Evolutionary conservation across 306 rosid species (phyloP).

Genomic region (Casuarina equisetifolia): DNA sequence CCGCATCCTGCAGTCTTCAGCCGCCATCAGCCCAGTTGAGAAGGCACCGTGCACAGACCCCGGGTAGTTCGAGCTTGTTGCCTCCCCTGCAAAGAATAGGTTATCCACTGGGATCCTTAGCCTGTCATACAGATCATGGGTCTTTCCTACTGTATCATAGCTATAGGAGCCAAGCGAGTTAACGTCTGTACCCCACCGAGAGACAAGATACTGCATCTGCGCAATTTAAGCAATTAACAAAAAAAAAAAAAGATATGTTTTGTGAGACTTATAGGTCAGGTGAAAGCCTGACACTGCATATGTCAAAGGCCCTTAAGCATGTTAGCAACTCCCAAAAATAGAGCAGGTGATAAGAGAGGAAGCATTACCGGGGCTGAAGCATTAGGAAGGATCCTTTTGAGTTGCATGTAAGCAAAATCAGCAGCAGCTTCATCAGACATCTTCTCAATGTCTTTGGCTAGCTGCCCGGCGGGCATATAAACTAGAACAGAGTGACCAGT

Average conservation of each 20-base stretch:
- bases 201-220: slow-evolving; percentile 92
- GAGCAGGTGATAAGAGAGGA: neutral
- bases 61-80: slow-evolving; percentile 70
- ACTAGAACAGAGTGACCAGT: slow-evolving; percentile 89
- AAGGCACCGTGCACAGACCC: slow-evolving; percentile 98
- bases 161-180: slow-evolving; percentile 90
- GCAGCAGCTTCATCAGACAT: slow-evolving; percentile 99
- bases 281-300: neutral
- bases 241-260: neutral
- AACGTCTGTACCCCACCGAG: slow-evolving; percentile 88
- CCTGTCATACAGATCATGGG: slow-evolving; percentile 90
- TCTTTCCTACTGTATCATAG: slow-evolving; percentile 81
- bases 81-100: slow-evolving; percentile 98
- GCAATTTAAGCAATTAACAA: slow-evolving; percentile 16
- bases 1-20: slow-evolving; percentile 97
- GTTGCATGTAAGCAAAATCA: slow-evolving; percentile 73
- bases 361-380: slow-evolving; percentile 80
- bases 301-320: neutral
- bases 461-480: slow-evolving; percentile 99
- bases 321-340: neutral
- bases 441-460: slow-evolving; percentile 94
- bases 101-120: slow-evolving; percentile 91
- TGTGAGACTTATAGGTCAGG: neutral
- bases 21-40: slow-evolving; percentile 91
- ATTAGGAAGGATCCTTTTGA: slow-evolving; percentile 88